Conservation (phyloP, 352 stramenopile species). For the Phytophthora pini region DNA sequence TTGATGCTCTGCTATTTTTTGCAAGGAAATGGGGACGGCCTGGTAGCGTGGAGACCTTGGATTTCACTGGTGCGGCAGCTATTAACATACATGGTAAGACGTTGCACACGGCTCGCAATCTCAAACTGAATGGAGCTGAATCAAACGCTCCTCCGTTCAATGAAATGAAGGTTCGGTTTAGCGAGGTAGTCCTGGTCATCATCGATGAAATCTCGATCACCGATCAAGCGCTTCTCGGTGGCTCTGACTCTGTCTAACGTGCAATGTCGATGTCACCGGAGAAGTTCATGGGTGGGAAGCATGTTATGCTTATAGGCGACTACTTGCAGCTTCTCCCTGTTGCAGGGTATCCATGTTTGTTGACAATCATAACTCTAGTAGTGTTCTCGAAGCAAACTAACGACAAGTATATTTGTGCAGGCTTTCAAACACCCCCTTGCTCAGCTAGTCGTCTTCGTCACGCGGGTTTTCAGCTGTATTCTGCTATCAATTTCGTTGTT, state of each 20-base stretch:
- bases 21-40: neutral
- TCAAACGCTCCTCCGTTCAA: too few species aligned
- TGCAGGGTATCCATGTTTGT: conserved; percentile 12
- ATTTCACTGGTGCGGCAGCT: conserved; percentile 3
- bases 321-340: conserved; percentile 31
- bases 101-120: neutral
- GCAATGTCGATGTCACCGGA: neutral
- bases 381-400: neutral
- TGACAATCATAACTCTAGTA: neutral
- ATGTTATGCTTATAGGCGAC: conserved; percentile 27
- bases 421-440: neutral
- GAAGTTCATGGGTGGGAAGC: conserved; percentile 33
- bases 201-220: too few species aligned
- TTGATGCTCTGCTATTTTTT: conserved; percentile 6
- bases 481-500: conserved; percentile 15
- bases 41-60: conserved; percentile 14
- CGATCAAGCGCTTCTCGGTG: too few species aligned
- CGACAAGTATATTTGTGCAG: neutral
- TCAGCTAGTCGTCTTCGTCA: too few species aligned
- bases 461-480: conserved; percentile 6
- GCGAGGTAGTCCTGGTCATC: too few species aligned
- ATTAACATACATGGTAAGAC: conserved; percentile 21
- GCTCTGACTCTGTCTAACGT: neutral
- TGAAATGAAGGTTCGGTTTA: too few species aligned
- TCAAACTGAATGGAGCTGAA: too few species aligned